These are phyloP conservation scores for Lenzites betulinus DNA, from an alignment of 768 basidiomycete species.

Conservation along the genomic window DNA sequence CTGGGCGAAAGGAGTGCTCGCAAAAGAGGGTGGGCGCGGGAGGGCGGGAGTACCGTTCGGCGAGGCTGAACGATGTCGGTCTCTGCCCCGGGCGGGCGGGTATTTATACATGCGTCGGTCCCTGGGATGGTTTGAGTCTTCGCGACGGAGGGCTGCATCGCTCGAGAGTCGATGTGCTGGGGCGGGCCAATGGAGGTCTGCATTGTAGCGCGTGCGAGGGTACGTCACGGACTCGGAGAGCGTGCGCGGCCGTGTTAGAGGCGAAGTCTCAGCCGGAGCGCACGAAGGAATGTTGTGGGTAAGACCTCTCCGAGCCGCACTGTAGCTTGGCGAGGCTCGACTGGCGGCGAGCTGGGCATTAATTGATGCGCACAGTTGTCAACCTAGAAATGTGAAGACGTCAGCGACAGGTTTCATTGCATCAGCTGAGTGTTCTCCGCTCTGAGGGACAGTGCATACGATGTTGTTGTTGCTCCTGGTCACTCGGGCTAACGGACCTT, in stretches of 20 bases:
- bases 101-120: slow-evolving; percentile 1
- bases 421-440: too few species aligned
- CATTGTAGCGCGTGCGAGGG: slow-evolving; percentile 1
- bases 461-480: too few species aligned
- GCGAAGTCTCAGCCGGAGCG: too few species aligned
- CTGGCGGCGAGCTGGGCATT: too few species aligned
- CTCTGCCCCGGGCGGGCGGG: too few species aligned
- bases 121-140: neutral
- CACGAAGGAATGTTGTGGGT: neutral
- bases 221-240: neutral
- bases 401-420: too few species aligned
- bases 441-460: too few species aligned
- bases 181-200: neutral
- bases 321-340: too few species aligned
- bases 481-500: too few species aligned
- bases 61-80: slow-evolving; percentile 7
- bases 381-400: too few species aligned
- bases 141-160: neutral
- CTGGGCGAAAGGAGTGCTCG: slow-evolving; percentile 3
- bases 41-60: slow-evolving; percentile 9
- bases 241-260: neutral
- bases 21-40: slow-evolving; percentile 5
- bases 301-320: neutral
- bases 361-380: too few species aligned
- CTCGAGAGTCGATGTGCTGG: too few species aligned